Evolutionary conservation across 148 eudicot genomes (phyloP), one percentile per base, ranked within the genome.

Genomic region (Arctostaphylos glauca): DNA sequence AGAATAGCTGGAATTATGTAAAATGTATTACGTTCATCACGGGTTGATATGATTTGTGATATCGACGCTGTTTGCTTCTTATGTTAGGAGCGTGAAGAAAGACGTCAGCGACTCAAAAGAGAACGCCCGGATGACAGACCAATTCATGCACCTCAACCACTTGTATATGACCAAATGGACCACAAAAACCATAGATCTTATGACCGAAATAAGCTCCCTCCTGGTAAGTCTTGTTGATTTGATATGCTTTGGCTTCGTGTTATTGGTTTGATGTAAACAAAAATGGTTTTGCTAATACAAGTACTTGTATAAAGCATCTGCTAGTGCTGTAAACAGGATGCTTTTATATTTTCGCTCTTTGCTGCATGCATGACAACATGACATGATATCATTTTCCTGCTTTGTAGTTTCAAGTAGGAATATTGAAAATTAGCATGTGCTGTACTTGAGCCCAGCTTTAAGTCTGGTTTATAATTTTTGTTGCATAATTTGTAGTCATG

Each of bases 41-140:
- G 5, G 67, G 59, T 47, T n/a, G 15, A 47, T 15, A 49, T 5
- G 48, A 13, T 67, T 19, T 43, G 50, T 78, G 48, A 58, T 9
- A 75, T 31, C 80, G 79, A 76, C 77, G 52, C 62, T 73, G 48
- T 85, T 18, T 84, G 23, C 15, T 77, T 79, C 62, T 81, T 90
- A 66, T 72, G 81, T 88, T 84, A 97, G 99, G 99, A 97, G 85
- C 99, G 99, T 82, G 99, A 93, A 74, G 98, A 97, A 91, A 92
- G 99, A 81, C 89, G 90, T 67, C 93, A 87, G 62, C 83, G 91
- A 60, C 60, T 97, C 56, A 92, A 83, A 87, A 89, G 91, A 84
- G 93, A 93, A 77, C 94, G 88, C 12, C 83, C 86, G 38, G 97
- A 94, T 92, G 98, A 96, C 79, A 89, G 91, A 86, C 90, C 92